Conservation (phyloP, 164 flowering plant genomes). For the Tinospora cordifolia region DNA sequence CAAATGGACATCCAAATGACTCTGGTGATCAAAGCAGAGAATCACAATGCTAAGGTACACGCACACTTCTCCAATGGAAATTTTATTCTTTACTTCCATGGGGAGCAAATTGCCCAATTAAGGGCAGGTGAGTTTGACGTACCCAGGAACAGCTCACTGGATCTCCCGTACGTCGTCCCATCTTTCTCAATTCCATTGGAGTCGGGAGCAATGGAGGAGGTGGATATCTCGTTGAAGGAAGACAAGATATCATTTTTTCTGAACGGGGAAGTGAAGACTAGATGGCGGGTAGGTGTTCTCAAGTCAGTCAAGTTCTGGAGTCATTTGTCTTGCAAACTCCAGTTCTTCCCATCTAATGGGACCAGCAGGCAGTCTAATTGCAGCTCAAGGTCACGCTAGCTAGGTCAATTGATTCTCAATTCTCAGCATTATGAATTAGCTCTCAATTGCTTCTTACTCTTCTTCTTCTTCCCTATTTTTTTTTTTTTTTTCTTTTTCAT, state of each 20-base stretch:
- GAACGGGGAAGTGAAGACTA: conserved; percentile 41
- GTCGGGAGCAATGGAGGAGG: conserved; percentile 22
- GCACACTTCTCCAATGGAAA: conserved; percentile 46
- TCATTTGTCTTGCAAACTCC: conserved; percentile 45
- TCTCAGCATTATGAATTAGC: background rate
- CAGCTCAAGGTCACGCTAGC: conserved; percentile 36
- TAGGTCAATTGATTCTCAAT: conserved; percentile 1
- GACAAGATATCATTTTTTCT: conserved; percentile 35
- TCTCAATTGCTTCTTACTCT: too few relatives aligned
- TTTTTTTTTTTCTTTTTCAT: too few relatives aligned
- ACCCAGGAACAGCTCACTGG: conserved; percentile 31
- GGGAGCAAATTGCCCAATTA: conserved; percentile 38
- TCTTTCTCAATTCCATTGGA: conserved; percentile 45
- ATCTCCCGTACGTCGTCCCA: conserved; percentile 28
- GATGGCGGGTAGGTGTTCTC: conserved; percentile 55
- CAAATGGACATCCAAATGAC: conserved; percentile 34
- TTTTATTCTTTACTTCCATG: conserved; percentile 32
- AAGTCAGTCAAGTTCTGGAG: conserved; percentile 56
- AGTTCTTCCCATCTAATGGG: conserved; percentile 35
- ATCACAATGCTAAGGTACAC: conserved; percentile 54
- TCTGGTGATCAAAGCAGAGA: conserved; percentile 41
- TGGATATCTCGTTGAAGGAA: conserved; percentile 30
- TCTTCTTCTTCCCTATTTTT: too few relatives aligned
- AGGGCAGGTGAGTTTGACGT: conserved; percentile 42
- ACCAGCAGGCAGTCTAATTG: conserved; percentile 31